Conservation (phyloP, 371 early-diverging fungal genomes). For the Funneliformis caledonium region DNA sequence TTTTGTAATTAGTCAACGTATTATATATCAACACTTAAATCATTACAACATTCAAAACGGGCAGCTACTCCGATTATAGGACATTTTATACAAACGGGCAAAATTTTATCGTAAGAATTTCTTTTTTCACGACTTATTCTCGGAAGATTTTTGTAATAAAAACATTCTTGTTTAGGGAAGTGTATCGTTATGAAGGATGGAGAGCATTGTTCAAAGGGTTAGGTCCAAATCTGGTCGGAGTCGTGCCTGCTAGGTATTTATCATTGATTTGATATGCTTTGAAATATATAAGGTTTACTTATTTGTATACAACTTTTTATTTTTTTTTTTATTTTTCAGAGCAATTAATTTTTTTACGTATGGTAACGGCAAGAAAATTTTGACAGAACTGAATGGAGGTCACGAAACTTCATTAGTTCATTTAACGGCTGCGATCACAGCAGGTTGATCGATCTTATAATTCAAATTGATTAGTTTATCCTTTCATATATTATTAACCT, state of each 20-base stretch:
- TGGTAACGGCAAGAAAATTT: slow-evolving; percentile 82
- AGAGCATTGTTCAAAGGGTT: slow-evolving; percentile 91
- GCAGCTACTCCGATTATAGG: slow-evolving; percentile 44
- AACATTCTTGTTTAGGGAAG: slow-evolving; percentile 50
- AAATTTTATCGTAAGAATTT: slow-evolving; percentile 50
- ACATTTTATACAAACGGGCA: slow-evolving; percentile 57
- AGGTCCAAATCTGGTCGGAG: slow-evolving; percentile 91
- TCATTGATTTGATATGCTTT: not conserved
- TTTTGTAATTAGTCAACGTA: slow-evolving; percentile 39
- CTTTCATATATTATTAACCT: not conserved
- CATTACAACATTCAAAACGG: slow-evolving; percentile 19
- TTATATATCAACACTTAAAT: slow-evolving; percentile 45
- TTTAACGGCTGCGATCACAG: slow-evolving; percentile 80
- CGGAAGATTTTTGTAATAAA: not conserved
- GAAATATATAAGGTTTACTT: not conserved
- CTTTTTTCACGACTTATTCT: not conserved
- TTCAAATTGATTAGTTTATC: not conserved
- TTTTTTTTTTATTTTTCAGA: slow-evolving; percentile 49
- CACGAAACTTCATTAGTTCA: slow-evolving; percentile 83
- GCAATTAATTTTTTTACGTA: slow-evolving; percentile 92
- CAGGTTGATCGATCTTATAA: slow-evolving; percentile 58
- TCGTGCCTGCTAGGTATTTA: slow-evolving; percentile 84
- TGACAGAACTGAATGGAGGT: slow-evolving; percentile 74
- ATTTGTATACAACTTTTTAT: no score
- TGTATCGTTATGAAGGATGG: slow-evolving; percentile 82